Conservation (phyloP, 2,329 filamentous ascomycete species). For the Huntiella savannae region DNA sequence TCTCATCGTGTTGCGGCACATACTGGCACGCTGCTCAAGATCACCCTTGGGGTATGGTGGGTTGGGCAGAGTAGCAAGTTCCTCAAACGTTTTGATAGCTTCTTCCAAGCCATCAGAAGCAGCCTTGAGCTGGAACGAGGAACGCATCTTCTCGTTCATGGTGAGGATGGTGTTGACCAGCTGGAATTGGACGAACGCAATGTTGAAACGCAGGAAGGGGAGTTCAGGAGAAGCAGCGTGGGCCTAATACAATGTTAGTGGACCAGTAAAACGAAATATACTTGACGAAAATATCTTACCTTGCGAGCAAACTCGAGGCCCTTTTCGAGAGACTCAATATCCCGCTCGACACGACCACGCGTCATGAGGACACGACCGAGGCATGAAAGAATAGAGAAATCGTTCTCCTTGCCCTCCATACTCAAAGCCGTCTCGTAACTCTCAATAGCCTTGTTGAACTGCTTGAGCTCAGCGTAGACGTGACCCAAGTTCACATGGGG, state of each 20-base stretch:
- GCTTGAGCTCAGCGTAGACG: conserved; percentile 74
- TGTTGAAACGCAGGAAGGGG: conserved; percentile 88
- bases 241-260: conserved; percentile 29
- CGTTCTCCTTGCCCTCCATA: conserved; percentile 54
- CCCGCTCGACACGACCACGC: conserved; percentile 47
- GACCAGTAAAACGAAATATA: background rate
- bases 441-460: conserved; percentile 82
- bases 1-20: conserved; percentile 88
- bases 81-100: conserved; percentile 56
- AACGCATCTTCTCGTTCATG: conserved; percentile 57
- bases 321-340: conserved; percentile 36
- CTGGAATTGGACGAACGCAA: conserved; percentile 93
- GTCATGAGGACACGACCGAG: conserved; percentile 76
- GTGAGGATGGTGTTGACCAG: conserved; percentile 64
- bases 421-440: conserved; percentile 75
- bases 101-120: conserved; percentile 66
- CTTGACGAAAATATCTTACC: conserved; percentile 22
- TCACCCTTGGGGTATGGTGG: conserved; percentile 81
- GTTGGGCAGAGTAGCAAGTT: conserved; percentile 40
- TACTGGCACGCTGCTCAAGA: conserved; percentile 87
- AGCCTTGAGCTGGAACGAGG: conserved; percentile 60
- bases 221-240: conserved; percentile 64
- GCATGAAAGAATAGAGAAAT: conserved; percentile 65
- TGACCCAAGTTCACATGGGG: conserved; percentile 90
- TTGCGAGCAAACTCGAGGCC: conserved; percentile 43